Evolutionary conservation across 192 early-diverging fungal species (phyloP).

Genomic region (Gaertneriomyces semiglobifer): DNA sequence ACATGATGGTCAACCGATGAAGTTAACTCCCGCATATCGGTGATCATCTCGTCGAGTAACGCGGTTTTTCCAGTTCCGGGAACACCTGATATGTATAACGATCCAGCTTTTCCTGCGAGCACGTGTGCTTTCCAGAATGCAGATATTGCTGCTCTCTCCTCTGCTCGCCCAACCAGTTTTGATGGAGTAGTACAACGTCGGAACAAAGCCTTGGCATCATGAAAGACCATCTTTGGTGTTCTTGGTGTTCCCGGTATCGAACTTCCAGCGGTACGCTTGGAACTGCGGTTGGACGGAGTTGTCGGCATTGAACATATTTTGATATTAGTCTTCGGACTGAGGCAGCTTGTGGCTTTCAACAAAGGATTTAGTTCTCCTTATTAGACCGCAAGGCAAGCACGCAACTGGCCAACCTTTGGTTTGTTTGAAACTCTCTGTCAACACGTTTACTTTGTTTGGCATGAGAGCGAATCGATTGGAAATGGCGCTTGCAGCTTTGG

Average conservation of each 20-base stretch:
- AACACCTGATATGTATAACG: conserved; percentile 78
- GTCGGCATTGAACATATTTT: too few species aligned
- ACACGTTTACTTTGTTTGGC: too few species aligned
- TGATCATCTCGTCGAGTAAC: conserved; percentile 59
- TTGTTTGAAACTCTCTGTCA: too few species aligned
- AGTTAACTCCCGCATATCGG: neutral
- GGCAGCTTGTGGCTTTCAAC: too few species aligned
- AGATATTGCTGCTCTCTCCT: conserved; percentile 50
- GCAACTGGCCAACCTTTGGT: too few species aligned
- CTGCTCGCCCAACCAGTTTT: conserved; percentile 62
- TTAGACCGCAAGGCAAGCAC: too few species aligned
- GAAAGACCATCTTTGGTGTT: conserved; percentile 32
- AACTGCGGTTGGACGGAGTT: too few species aligned
- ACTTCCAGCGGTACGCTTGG: too few species aligned
- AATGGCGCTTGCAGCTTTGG: too few species aligned
- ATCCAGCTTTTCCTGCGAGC: conserved; percentile 26
- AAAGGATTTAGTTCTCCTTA: too few species aligned
- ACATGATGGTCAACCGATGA: conserved; percentile 3
- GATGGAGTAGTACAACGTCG: conserved; percentile 55
- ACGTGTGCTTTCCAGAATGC: conserved; percentile 55
- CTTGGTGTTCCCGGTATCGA: conserved; percentile 18
- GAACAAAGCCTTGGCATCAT: conserved; percentile 65
- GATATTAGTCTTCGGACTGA: too few species aligned
- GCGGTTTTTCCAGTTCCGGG: conserved; percentile 97
- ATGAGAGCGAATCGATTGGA: too few species aligned